Conservation (phyloP, 2,329 filamentous ascomycete species). For the Colletotrichum gigasporum region DNA sequence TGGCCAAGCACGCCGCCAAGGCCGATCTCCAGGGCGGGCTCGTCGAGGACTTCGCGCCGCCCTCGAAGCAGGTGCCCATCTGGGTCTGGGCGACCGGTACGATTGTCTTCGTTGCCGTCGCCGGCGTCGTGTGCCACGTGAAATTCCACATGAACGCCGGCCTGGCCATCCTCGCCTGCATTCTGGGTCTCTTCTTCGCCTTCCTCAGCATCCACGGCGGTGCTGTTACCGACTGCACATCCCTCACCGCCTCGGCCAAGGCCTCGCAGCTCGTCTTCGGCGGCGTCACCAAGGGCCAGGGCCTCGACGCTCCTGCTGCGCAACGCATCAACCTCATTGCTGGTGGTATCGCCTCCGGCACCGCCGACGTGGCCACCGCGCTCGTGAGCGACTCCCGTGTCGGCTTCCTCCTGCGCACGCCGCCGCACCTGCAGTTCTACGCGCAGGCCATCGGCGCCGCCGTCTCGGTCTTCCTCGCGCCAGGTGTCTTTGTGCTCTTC, state of each 20-base stretch:
- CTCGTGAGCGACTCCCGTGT: constrained; percentile 73
- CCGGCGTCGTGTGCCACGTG: constrained; percentile 58
- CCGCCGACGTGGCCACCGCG: constrained; percentile 62
- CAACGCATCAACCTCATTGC: constrained; percentile 74
- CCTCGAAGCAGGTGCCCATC: constrained; percentile 58
- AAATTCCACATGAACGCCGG: constrained; percentile 67
- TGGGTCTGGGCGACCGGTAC: constrained; percentile 62
- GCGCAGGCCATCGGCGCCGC: constrained; percentile 71
- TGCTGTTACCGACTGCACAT: constrained; percentile 68
- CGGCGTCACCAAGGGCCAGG: constrained; percentile 66
- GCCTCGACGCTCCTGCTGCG: constrained; percentile 55
- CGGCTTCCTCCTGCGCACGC: constrained; percentile 72
- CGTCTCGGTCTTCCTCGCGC: constrained; percentile 73
- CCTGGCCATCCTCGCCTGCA: constrained; percentile 62
- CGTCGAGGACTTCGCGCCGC: constrained; percentile 50
- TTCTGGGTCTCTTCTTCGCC: constrained; percentile 67
- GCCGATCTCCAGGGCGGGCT: constrained; percentile 41
- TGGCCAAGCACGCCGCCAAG: constrained; percentile 48
- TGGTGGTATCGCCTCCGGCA: constrained; percentile 64
- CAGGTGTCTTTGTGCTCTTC: constrained; percentile 75
- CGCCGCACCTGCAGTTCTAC: constrained; percentile 72
- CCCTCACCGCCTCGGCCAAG: constrained; percentile 73
- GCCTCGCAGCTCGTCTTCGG: constrained; percentile 75
- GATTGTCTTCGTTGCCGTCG: constrained; percentile 56
- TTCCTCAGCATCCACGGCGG: constrained; percentile 60